A percentile compares a stretch with the other conserved stretches of the same genome.
phyloP scores from a whole-genome alignment of 208 protist species.

The Leishmania tarentolae region DNA sequence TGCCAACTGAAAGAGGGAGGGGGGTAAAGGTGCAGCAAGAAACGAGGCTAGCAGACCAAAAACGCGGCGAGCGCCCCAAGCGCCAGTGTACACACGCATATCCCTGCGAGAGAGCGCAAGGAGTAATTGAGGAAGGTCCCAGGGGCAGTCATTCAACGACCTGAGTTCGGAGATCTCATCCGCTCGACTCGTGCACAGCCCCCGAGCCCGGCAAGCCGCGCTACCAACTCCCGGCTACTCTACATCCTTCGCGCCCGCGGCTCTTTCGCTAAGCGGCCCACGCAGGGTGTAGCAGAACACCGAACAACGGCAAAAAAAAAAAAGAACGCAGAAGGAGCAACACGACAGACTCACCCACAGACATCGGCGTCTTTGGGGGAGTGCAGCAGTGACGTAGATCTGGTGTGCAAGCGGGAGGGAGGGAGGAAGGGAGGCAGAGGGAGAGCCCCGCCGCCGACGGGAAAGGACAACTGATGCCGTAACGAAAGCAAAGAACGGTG shows the following conservation, averaged over 20 bases:
- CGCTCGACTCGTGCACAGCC: not conserved
- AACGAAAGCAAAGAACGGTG: no score
- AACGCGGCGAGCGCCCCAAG: not conserved
- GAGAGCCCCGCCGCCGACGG: no score
- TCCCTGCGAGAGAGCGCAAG: not conserved
- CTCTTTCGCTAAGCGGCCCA: not conserved
- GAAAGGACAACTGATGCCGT: no score
- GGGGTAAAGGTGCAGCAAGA: not conserved
- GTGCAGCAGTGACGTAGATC: no score
- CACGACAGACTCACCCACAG: no score
- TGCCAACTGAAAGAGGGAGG: not conserved
- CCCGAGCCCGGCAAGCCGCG: not conserved
- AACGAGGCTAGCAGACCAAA: not conserved
- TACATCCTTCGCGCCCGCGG: not conserved
- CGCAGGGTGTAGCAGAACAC: not conserved
- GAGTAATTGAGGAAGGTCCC: not conserved
- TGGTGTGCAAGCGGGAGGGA: no score
- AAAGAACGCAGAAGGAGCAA: no score
- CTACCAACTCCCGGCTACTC: not conserved
- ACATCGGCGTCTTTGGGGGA: no score
- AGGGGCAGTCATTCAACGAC: not conserved
- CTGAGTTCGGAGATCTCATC: not conserved
- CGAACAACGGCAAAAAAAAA: no score
- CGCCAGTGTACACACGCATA: not conserved
- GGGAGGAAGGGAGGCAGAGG: no score